phyloP scores from a whole-genome alignment of 2,329 filamentous ascomycete species.

The Sporothrix protearum region DNA sequence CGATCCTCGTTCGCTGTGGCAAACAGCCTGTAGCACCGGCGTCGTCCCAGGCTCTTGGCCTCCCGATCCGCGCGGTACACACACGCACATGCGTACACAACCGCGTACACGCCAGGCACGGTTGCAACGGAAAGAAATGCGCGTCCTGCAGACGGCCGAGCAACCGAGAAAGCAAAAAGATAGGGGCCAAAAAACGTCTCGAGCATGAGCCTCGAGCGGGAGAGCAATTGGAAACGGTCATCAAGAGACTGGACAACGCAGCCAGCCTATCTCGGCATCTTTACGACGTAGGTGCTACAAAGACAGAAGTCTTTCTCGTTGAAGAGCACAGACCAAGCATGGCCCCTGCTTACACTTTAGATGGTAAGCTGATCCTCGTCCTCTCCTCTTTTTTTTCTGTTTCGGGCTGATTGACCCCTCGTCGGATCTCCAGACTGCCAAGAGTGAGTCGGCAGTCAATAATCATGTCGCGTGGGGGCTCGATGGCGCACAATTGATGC shows the following conservation, averaged over 20 bases:
- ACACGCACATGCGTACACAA: neutral
- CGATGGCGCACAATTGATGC: neutral
- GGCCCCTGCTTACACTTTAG: neutral
- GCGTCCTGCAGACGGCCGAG: neutral
- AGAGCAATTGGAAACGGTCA: neutral
- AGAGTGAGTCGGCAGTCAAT: neutral
- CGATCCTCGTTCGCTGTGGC: constrained; percentile 1
- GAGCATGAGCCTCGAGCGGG: neutral
- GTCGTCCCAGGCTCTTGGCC: constrained; percentile 11
- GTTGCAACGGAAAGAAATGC: neutral
- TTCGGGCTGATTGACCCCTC: neutral
- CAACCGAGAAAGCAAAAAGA: neutral
- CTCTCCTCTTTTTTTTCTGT: neutral
- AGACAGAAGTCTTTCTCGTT: neutral
- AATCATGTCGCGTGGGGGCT: neutral
- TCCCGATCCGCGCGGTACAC: neutral
- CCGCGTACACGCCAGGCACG: neutral
- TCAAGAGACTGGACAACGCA: neutral
- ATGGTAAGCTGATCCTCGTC: neutral
- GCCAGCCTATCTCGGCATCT: constrained; percentile 1
- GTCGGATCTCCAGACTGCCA: neutral
- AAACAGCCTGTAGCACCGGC: constrained; percentile 18
- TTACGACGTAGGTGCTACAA: neutral
- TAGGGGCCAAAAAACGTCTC: neutral
- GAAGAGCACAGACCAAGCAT: neutral